Evolutionary conservation across 352 stramenopile genomes (phyloP).

Genomic region (Globisporangium apiculatum): DNA sequence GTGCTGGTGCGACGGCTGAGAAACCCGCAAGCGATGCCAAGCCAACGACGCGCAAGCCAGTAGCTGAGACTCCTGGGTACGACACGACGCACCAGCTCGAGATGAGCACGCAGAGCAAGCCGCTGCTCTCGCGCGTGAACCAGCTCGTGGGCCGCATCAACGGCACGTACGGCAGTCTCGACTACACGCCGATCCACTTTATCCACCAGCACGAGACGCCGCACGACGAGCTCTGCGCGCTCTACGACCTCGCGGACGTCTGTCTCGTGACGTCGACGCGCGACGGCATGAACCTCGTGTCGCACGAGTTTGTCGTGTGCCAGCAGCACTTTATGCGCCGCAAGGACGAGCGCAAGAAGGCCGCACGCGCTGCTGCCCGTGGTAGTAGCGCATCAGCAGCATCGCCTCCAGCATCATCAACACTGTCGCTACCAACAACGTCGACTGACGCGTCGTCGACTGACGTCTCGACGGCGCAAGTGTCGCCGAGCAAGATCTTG

Average conservation of each 20-base stretch:
- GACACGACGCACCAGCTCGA: constrained; percentile 58
- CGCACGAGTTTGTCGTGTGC: constrained; percentile 86
- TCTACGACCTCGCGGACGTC: constrained; percentile 87
- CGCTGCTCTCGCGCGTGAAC: constrained; percentile 75
- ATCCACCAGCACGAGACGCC: constrained; percentile 74
- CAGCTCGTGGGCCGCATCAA: constrained; percentile 88
- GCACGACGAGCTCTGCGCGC: constrained; percentile 83
- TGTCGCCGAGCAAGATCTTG: constrained; percentile 46
- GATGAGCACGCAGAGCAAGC: constrained; percentile 69
- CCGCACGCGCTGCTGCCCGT: constrained; percentile 20
- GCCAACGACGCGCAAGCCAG: constrained; percentile 3
- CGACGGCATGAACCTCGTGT: constrained; percentile 89
- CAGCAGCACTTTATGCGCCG: constrained; percentile 82
- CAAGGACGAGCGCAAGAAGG: constrained; percentile 61
- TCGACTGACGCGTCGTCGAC: constrained; percentile 11
- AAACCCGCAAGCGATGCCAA: not conserved
- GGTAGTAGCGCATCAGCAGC: not conserved
- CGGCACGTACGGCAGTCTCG: constrained; percentile 77
- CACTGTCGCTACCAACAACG: not conserved
- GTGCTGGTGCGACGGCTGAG: not conserved
- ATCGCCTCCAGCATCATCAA: not conserved
- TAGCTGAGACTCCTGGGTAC: constrained; percentile 12
- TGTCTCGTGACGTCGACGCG: constrained; percentile 84
- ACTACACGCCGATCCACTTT: constrained; percentile 90
- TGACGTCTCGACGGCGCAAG: constrained; percentile 2